Conservation (phyloP, 2,329 filamentous ascomycete genomes). For the Parascedosporium putredinis region DNA sequence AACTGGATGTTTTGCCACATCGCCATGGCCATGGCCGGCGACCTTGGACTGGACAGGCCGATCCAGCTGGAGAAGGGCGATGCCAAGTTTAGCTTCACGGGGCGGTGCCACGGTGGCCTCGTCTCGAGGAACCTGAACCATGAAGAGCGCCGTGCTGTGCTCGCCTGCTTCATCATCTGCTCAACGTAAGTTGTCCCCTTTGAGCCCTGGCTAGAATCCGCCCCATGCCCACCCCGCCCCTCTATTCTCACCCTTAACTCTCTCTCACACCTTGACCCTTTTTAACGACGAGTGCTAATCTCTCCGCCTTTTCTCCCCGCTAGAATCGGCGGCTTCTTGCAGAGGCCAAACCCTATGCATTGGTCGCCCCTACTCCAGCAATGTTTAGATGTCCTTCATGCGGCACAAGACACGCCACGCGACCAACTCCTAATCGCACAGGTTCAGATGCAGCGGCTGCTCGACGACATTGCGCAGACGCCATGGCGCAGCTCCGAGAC, state of each 20-base stretch:
- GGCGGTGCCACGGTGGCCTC: conserved; percentile 9
- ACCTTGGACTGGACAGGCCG: conserved; percentile 33
- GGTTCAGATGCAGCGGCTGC: conserved; percentile 17
- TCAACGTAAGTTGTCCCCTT: conserved; percentile 21
- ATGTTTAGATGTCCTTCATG: conserved; percentile 34
- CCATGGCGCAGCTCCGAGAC: not conserved
- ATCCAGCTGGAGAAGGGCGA: conserved; percentile 25
- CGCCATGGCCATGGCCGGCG: conserved; percentile 31
- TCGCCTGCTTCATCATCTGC: conserved; percentile 34
- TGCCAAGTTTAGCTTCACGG: conserved; percentile 9
- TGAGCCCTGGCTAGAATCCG: conserved; percentile 12
- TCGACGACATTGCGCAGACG: conserved; percentile 3
- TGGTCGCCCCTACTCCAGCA: conserved; percentile 53
- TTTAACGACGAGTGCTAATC: too few species aligned
- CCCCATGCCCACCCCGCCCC: too few species aligned
- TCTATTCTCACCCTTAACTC: not conserved
- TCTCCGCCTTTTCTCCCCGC: conserved; percentile 3
- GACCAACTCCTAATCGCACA: conserved; percentile 37
- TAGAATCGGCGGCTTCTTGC: conserved; percentile 28
- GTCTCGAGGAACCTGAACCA: conserved; percentile 10
- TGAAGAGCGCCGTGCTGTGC: conserved; percentile 37
- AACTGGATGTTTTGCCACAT: conserved; percentile 33
- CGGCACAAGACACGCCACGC: conserved; percentile 32
- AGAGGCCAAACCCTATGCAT: conserved; percentile 37
- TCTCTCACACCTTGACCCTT: too few species aligned